Percentiles rank a stretch among this genome's conserved stretches.
Evolutionary conservation across 2,329 filamentous ascomycete species (phyloP).

Genomic region (Sarocladium strictum): DNA sequence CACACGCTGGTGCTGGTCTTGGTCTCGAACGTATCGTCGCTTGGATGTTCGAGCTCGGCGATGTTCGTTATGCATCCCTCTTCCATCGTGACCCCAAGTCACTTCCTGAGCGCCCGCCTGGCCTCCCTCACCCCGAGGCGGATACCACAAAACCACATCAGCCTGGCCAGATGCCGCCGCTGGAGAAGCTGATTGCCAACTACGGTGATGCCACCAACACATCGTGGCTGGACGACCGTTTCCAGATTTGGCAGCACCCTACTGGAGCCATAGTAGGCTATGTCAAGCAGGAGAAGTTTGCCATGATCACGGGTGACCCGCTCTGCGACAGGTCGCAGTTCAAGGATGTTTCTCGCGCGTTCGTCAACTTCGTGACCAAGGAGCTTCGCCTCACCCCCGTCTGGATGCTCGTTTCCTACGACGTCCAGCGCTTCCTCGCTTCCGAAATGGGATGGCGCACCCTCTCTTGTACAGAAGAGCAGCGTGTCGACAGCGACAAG

Average conservation of each 20-base stretch:
- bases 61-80: constrained; percentile 81
- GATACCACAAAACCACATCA: constrained; percentile 56
- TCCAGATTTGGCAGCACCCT: constrained; percentile 78
- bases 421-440: constrained; percentile 74
- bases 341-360: constrained; percentile 63
- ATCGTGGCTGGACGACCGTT: constrained; percentile 86
- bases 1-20: constrained; percentile 85
- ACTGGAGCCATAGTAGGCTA: constrained; percentile 84
- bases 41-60: constrained; percentile 77
- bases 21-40: constrained; percentile 85
- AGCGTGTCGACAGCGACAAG: constrained; percentile 75
- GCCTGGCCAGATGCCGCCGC: constrained; percentile 57
- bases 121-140: constrained; percentile 79
- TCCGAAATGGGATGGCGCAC: constrained; percentile 81
- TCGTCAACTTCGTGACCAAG: constrained; percentile 68
- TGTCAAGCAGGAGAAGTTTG: constrained; percentile 68
- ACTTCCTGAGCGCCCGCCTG: constrained; percentile 59
- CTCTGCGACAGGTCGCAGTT: constrained; percentile 78
- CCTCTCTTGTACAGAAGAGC: constrained; percentile 81
- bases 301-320: constrained; percentile 81
- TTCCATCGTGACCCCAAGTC: constrained; percentile 88
- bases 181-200: constrained; percentile 88
- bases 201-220: constrained; percentile 94
- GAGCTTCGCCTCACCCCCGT: constrained; percentile 68
- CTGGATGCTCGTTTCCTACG: constrained; percentile 81